These are phyloP conservation scores for Penicillium italicum DNA, from an alignment of 2,329 filamentous ascomycete genomes.

Conservation along the genomic window DNA sequence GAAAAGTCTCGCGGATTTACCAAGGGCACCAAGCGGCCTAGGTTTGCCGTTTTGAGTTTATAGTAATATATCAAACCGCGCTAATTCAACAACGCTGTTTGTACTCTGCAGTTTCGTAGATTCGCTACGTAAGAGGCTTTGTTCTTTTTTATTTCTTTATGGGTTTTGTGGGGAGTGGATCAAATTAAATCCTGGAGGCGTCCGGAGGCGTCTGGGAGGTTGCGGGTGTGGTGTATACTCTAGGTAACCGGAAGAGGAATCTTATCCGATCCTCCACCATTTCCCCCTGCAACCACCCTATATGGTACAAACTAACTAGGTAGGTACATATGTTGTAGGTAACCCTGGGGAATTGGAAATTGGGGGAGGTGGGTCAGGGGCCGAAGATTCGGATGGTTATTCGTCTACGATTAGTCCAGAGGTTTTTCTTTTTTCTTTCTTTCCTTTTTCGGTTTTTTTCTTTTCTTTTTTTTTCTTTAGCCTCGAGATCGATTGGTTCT, in stretches of 20 bases:
- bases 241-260: neutral
- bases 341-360: slow-evolving; percentile 1
- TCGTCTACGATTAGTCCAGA: neutral
- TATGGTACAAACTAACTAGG: too few relatives aligned
- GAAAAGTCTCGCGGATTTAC: neutral
- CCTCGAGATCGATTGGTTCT: neutral
- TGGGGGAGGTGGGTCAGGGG: slow-evolving; percentile 1
- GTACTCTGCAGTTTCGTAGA: neutral
- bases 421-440: neutral
- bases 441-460: neutral
- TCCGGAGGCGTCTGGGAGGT: neutral
- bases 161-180: neutral
- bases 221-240: neutral
- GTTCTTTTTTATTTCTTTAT: neutral
- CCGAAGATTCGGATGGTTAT: neutral
- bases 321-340: too few relatives aligned
- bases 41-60: neutral
- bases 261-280: slow-evolving; percentile 3
- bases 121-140: neutral
- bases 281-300: neutral
- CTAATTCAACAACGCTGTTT: neutral
- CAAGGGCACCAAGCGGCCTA: neutral
- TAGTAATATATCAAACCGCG: neutral
- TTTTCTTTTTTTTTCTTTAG: neutral
- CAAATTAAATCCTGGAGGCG: neutral